Evolutionary conservation across 177 flowering plant genomes (phyloP), one percentile per base, ranked within the genome.

Genomic region (Tripterygium wilfordii): DNA sequence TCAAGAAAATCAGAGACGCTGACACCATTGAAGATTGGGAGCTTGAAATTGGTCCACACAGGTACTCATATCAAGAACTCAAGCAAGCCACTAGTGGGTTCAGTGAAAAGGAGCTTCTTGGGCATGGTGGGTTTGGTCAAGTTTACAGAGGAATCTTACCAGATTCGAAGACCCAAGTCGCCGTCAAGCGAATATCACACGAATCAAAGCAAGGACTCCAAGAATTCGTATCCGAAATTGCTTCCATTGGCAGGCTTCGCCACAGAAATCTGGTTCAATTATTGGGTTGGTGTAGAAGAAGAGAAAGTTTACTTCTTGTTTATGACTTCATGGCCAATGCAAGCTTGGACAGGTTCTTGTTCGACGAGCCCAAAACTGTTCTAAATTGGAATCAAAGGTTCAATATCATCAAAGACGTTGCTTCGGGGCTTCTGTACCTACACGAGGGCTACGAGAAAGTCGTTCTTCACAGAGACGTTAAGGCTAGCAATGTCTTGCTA

Each of bases 401-500:
- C 29, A 66, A 63, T 31, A 70, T 85, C 54, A 67, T 85, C 7
- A 78, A 76, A 45, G 80, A 54, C 3, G 75, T 82, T 10, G 85
- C 88, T 30, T 66, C 71, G 7, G 88, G 64, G 5, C 70, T 82
- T 8, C 41, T 74, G 10, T 82, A 82, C 39, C 25, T 85, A 3
- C 94, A 85, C 57, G 85, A 82, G 53, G 87, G 66, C 12, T 85
- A 71, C 59, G 87, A 79, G 33, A 80, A 85, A 53, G 64, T 71
- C 8, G 86, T 85, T 46, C 62, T 85, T 47, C 94, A 85, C 44
- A 48, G 94, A 40, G 88, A 85, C 53, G 61, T 85, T 10, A 82
- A 82, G 54, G 80, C 89, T 0, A 70, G 78, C 47, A 82, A 80
- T 53, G 81, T 85, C 10, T 50, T 82, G 14, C 49, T 82, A 10